phyloP scores from a whole-genome alignment of 2,329 filamentous ascomycete genomes.

The Sporothrix schenckii region DNA sequence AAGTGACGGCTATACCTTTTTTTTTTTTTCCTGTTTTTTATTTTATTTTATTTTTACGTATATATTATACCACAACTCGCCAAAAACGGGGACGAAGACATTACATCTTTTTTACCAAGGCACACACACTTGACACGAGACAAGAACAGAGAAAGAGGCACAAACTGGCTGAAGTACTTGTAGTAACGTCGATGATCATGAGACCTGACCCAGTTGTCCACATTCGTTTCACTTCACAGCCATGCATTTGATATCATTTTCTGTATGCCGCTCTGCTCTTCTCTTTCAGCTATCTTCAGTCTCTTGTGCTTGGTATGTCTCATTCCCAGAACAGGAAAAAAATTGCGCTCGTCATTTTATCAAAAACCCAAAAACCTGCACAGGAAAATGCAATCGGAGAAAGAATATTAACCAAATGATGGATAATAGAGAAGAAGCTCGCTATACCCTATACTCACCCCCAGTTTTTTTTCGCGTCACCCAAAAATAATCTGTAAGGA shows the following conservation, averaged over 20 bases:
- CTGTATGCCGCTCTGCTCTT: not conserved
- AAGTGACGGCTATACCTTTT: conserved; percentile 26
- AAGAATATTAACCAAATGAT: not conserved
- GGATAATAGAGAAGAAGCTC: not conserved
- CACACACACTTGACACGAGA: conserved; percentile 3
- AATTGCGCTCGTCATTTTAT: not conserved
- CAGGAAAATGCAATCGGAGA: not conserved
- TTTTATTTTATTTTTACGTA: conserved; percentile 20
- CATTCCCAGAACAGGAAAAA: not conserved
- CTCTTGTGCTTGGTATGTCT: not conserved
- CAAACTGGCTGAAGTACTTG: conserved; percentile 12
- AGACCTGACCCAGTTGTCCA: not conserved
- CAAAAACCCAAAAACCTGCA: not conserved
- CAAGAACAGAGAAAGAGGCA: conserved; percentile 16
- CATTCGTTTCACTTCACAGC: conserved; percentile 4
- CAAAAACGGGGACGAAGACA: conserved; percentile 22
- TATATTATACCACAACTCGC: conserved; percentile 30
- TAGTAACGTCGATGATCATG: conserved; percentile 12
- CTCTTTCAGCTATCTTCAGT: not conserved
- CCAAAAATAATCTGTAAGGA: conserved; percentile 3
- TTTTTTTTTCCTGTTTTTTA: not conserved
- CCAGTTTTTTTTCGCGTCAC: not conserved
- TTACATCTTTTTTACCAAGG: conserved; percentile 19
- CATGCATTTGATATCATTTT: not conserved
- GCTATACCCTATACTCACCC: not conserved